phyloP scores from a whole-genome alignment of 108 stramenopile genomes.

The Nitzschia palea region DNA sequence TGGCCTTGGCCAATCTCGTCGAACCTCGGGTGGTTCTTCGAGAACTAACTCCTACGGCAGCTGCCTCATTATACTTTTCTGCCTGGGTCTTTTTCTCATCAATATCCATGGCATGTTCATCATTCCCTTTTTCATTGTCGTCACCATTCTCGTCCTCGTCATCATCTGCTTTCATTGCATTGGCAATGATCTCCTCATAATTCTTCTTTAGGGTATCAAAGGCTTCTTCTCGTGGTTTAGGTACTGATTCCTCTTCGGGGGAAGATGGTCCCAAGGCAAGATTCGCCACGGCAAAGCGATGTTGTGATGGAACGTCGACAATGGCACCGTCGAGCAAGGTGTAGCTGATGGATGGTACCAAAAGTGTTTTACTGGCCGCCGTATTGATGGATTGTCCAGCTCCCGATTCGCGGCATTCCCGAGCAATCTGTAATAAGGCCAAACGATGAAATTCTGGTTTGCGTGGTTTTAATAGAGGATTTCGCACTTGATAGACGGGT shows the following conservation, averaged over 20 bases:
- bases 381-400: constrained; percentile 69
- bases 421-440: constrained; percentile 59
- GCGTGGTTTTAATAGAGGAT: constrained; percentile 23
- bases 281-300: constrained; percentile 70
- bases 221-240: constrained; percentile 35
- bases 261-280: constrained; percentile 35
- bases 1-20: not conserved
- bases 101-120: not conserved
- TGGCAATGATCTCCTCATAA: constrained; percentile 12
- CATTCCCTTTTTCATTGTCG: constrained; percentile 4
- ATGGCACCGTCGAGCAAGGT: constrained; percentile 72
- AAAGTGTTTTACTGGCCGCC: constrained; percentile 43
- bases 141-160: constrained; percentile 7
- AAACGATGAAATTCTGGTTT: constrained; percentile 55
- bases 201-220: constrained; percentile 35
- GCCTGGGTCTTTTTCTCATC: constrained; percentile 26
- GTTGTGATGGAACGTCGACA: constrained; percentile 63
- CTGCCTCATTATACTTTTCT: constrained; percentile 40
- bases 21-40: constrained; percentile 17
- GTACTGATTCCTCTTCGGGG: constrained; percentile 17
- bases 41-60: constrained; percentile 51
- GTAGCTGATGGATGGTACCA: constrained; percentile 58
- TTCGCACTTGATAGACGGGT: constrained; percentile 74
- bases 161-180: constrained; percentile 29
- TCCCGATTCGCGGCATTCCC: constrained; percentile 70